These are phyloP conservation scores for Dryas drummondii DNA, from an alignment of 306 rosid species.

Conservation along the genomic window DNA sequence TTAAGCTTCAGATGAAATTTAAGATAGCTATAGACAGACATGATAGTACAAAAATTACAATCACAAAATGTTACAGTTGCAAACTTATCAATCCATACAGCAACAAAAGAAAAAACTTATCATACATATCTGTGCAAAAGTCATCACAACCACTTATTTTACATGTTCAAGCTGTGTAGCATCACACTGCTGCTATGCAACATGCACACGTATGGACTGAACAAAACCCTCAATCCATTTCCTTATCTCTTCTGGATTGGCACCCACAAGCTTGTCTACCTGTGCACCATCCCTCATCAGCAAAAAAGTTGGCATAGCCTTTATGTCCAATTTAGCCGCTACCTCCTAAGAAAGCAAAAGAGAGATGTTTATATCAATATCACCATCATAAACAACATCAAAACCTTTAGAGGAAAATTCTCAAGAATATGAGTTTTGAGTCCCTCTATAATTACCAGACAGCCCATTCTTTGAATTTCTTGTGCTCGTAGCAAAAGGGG, in stretches of 20 bases:
- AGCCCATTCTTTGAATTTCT: background rate
- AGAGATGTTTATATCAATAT: background rate
- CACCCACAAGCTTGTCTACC: constrained; percentile 76
- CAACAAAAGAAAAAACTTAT: background rate
- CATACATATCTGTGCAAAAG: constrained; percentile 19
- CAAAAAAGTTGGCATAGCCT: constrained; percentile 93
- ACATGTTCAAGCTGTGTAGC: constrained; percentile 18
- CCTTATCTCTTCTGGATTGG: constrained; percentile 91
- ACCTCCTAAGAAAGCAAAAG: constrained; percentile 55
- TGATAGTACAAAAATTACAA: background rate
- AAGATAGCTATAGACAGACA: background rate
- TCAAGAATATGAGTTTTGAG: background rate
- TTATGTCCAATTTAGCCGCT: constrained; percentile 61
- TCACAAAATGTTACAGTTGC: background rate
- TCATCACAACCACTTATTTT: constrained; percentile 28
- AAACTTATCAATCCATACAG: background rate
- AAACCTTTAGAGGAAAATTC: constrained; percentile 12
- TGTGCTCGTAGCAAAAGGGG: too few relatives aligned
- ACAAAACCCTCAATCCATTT: constrained; percentile 62
- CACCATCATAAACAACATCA: constrained; percentile 5
- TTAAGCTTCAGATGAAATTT: background rate
- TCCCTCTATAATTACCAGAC: background rate
- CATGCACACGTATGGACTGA: constrained; percentile 40
- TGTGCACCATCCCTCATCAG: constrained; percentile 54
- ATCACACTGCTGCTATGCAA: constrained; percentile 39